Conservation (phyloP, 345 rosid species). For the Toxicodendron radicans region DNA sequence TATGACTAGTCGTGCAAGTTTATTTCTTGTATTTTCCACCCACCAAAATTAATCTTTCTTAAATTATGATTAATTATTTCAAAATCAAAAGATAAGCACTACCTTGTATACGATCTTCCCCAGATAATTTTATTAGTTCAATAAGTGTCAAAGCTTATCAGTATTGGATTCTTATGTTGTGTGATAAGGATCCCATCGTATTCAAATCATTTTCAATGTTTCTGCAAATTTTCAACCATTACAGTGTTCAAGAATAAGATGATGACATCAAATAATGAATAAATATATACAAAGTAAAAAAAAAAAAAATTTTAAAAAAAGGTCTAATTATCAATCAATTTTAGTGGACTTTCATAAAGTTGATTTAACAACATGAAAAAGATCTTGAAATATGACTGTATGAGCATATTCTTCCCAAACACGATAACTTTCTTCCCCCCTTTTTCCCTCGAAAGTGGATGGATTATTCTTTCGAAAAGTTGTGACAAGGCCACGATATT, state of each 20-base stretch:
- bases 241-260: background rate
- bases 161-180: background rate
- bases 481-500: no score
- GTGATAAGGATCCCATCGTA: constrained; percentile 11
- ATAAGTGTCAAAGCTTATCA: constrained; percentile 15
- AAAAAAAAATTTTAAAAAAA: background rate
- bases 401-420: background rate
- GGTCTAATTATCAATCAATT: background rate
- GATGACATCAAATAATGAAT: background rate
- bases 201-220: background rate
- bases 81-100: background rate
- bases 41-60: no score
- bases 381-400: background rate
- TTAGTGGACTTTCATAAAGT: no score
- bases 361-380: background rate
- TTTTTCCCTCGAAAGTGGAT: constrained; percentile 9
- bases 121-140: background rate
- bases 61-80: background rate
- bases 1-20: no score
- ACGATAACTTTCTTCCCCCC: background rate
- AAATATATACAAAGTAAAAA: no score
- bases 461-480: background rate
- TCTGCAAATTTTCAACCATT: background rate
- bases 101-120: background rate
- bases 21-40: no score